Conservation (phyloP, 2,329 filamentous ascomycete species). For the Aspergillus hiratsukae region DNA sequence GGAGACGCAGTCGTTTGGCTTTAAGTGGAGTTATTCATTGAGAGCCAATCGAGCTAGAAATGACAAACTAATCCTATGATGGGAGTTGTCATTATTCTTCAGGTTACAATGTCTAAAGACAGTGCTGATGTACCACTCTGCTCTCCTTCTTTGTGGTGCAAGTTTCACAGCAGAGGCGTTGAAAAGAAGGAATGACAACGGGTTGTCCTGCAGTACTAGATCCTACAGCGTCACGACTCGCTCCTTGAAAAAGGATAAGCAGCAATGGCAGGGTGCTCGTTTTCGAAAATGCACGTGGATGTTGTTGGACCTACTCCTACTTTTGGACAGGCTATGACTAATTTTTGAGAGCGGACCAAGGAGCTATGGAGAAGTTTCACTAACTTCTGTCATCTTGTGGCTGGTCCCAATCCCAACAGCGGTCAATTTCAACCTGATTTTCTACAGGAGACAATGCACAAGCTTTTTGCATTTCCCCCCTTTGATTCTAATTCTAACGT, state of each 20-base stretch:
- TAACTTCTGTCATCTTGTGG: conserved; percentile 12
- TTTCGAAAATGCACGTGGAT: conserved; percentile 1
- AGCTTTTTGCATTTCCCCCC: background rate
- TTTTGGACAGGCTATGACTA: conserved; percentile 1
- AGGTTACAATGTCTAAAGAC: background rate
- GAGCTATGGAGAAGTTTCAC: conserved; percentile 7
- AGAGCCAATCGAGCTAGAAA: background rate
- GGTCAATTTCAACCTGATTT: conserved; percentile 8
- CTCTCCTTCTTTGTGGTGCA: conserved; percentile 3
- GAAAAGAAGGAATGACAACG: conserved; percentile 21
- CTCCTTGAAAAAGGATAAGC: background rate
- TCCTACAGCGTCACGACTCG: conserved; percentile 10
- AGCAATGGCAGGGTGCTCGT: conserved; percentile 3
- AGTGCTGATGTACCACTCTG: conserved; percentile 7
- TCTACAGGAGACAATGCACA: background rate
- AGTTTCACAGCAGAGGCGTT: conserved; percentile 34
- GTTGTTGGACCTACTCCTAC: background rate
- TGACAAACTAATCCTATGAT: background rate
- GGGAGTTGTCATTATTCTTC: background rate
- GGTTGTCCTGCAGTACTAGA: conserved; percentile 27
- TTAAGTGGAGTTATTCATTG: background rate
- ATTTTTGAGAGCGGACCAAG: background rate
- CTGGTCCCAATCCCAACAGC: conserved; percentile 17
- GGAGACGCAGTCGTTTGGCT: conserved; percentile 13
- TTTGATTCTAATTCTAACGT: background rate